These are phyloP conservation scores for Trichoderma erinaceum DNA, from an alignment of 495 filamentous ascomycete species.

Conservation along the genomic window DNA sequence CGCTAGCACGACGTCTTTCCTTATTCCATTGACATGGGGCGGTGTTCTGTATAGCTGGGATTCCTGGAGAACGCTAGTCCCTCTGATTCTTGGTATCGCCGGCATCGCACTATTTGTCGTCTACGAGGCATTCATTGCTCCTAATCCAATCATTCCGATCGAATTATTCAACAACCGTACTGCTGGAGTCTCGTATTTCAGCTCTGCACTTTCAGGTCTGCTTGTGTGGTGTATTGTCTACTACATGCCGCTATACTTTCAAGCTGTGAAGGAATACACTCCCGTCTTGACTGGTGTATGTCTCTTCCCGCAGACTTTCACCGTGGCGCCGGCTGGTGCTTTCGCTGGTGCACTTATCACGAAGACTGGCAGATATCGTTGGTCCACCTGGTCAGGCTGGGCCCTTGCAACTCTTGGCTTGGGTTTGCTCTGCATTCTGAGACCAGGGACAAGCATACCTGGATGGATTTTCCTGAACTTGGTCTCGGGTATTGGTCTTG, in stretches of 20 bases:
- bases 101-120: constrained; percentile 37
- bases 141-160: constrained; percentile 38
- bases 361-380: constrained; percentile 38
- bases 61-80: constrained; percentile 46
- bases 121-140: constrained; percentile 44
- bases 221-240: constrained; percentile 48
- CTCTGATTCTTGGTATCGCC: constrained; percentile 43
- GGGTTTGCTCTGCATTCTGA: constrained; percentile 44
- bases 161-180: constrained; percentile 39
- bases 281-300: constrained; percentile 52
- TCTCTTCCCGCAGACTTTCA: constrained; percentile 52
- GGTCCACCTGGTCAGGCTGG: constrained; percentile 51
- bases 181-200: constrained; percentile 28
- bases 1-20: constrained; percentile 34
- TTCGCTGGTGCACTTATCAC: constrained; percentile 32
- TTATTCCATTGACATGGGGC: constrained; percentile 48
- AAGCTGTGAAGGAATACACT: constrained; percentile 51
- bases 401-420: constrained; percentile 35
- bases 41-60: constrained; percentile 49
- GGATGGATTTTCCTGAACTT: constrained; percentile 50
- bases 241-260: constrained; percentile 58
- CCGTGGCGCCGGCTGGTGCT: constrained; percentile 28
- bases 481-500: constrained; percentile 45
- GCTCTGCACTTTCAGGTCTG: constrained; percentile 44
- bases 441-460: constrained; percentile 34